Percentiles rank a stretch among this genome's conserved stretches.
phyloP scores from a whole-genome alignment of 164 flowering plant genomes.

The Akebia trifoliata region DNA sequence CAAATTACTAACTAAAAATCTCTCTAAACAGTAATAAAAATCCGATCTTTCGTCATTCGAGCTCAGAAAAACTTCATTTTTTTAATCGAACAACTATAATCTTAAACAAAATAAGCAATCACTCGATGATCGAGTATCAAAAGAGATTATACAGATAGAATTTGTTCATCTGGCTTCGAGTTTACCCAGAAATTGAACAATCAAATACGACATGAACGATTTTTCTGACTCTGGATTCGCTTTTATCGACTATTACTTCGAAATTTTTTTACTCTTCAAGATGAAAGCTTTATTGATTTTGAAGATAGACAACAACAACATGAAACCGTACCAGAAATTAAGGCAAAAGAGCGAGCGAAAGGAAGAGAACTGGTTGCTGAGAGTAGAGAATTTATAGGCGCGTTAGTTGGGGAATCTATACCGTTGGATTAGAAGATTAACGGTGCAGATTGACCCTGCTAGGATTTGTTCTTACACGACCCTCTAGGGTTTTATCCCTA shows the following conservation, averaged over 20 bases:
- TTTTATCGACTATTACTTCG: slow-evolving; percentile 9
- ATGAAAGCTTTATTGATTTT: not conserved
- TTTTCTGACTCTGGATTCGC: not conserved
- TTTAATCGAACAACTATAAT: not conserved
- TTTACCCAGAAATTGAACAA: slow-evolving; percentile 1
- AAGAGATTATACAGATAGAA: not conserved
- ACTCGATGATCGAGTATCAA: slow-evolving; percentile 8
- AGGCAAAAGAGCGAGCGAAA: too few species aligned
- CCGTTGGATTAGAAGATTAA: too few species aligned
- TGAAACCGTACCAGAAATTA: too few species aligned
- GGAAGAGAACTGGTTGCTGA: too few species aligned
- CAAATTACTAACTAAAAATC: not conserved
- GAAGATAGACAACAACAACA: too few species aligned
- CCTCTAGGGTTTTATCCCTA: too few species aligned
- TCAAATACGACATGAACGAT: not conserved
- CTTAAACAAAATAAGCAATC: not conserved
- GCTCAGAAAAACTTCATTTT: not conserved
- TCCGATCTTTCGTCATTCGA: slow-evolving; percentile 11
- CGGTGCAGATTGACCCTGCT: too few species aligned
- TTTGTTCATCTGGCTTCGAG: not conserved
- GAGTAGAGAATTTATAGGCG: too few species aligned
- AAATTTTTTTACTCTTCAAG: slow-evolving; percentile 7
- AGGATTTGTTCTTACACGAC: too few species aligned
- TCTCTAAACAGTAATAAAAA: slow-evolving; percentile 4
- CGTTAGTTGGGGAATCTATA: too few species aligned